Conservation (phyloP, 805 yeast species). For the Cyberlindnera subsufficiens region DNA sequence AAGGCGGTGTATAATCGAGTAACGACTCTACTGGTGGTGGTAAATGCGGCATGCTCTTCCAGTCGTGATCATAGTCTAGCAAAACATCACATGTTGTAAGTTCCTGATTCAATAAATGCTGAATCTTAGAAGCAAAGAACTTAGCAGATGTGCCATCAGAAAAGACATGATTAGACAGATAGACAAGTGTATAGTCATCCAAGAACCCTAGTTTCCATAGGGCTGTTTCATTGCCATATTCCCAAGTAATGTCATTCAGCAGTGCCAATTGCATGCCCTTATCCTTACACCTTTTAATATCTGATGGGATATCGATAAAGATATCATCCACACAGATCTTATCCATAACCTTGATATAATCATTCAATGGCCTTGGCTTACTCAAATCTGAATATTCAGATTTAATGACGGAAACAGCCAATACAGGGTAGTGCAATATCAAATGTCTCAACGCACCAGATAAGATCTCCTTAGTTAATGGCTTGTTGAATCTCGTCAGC, state of each 20-base stretch:
- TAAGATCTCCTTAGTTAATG: conserved; percentile 5
- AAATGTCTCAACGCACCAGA: conserved; percentile 5
- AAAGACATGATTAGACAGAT: conserved; percentile 16
- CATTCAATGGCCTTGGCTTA: conserved; percentile 11
- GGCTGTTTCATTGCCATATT: conserved; percentile 11
- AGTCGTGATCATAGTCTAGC: conserved; percentile 8
- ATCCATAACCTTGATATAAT: conserved; percentile 16
- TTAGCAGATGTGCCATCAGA: conserved; percentile 18
- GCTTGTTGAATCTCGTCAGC: conserved; percentile 8
- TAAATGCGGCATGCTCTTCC: conserved; percentile 3
- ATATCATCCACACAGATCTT: conserved; percentile 10
- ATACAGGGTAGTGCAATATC: conserved; percentile 14
- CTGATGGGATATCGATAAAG: conserved; percentile 7
- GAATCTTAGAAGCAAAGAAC: conserved; percentile 11
- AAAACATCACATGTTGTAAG: conserved; percentile 1
- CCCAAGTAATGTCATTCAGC: conserved; percentile 11
- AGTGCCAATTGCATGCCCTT: conserved; percentile 2
- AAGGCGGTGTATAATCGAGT: conserved; percentile 11
- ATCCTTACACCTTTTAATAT: neutral
- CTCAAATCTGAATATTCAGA: conserved; percentile 14
- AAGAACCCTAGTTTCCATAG: conserved; percentile 16
- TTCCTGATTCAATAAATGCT: conserved; percentile 1
- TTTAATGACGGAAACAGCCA: conserved; percentile 10
- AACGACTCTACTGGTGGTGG: conserved; percentile 16
- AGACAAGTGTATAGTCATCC: conserved; percentile 12